Conservation (phyloP, 176 grass and related monocot species). For the Aegilops bicornis region DNA sequence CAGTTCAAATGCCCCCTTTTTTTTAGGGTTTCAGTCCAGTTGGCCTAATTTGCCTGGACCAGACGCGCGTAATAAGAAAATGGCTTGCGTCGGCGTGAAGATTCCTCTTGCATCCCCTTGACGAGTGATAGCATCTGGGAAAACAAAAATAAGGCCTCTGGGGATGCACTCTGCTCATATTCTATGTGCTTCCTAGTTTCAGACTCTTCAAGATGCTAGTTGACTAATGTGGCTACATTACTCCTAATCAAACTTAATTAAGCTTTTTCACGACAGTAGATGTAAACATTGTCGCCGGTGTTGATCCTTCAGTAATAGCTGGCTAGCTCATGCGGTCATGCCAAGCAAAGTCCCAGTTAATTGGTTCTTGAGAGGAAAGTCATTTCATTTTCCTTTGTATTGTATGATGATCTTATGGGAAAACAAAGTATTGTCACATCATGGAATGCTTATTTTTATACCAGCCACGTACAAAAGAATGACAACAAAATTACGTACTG, state of each 20-base stretch:
- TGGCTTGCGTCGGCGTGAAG: conserved; percentile 13
- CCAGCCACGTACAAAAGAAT: conserved; percentile 49
- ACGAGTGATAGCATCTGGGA: not conserved
- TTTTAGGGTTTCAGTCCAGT: not conserved
- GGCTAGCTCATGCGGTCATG: not conserved
- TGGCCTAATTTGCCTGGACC: not conserved
- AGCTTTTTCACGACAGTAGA: not conserved
- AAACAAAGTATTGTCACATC: not conserved
- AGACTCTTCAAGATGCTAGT: conserved; percentile 25
- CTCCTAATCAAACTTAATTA: not conserved
- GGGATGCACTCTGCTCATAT: conserved; percentile 19
- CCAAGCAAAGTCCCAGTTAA: not conserved
- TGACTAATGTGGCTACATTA: conserved; percentile 14
- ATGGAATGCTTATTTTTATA: conserved; percentile 50
- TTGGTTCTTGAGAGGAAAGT: not conserved
- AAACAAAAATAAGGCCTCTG: not conserved
- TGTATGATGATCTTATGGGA: not conserved
- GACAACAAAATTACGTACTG: not conserved
- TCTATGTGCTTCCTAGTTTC: conserved; percentile 1
- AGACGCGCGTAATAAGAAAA: conserved; percentile 25
- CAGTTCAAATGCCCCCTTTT: not conserved
- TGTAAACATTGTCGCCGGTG: not conserved
- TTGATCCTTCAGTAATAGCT: not conserved
- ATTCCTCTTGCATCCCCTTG: not conserved
- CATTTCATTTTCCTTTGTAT: not conserved